Evolutionary conservation across 768 basidiomycete species (phyloP).

Genomic region (Boletellus sp.): DNA sequence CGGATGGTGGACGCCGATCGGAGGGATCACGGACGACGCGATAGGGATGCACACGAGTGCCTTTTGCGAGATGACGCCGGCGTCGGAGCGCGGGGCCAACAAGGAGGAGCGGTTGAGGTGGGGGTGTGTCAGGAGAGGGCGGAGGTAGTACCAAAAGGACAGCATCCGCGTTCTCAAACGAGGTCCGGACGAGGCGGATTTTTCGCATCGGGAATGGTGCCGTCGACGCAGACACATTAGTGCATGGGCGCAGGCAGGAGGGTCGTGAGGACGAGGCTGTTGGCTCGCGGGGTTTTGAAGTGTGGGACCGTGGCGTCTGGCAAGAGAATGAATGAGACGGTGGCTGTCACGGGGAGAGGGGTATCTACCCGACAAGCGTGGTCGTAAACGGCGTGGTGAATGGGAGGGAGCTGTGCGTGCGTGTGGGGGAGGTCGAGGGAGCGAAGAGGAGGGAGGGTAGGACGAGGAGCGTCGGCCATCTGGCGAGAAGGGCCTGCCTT

Average conservation of each 20-base stretch:
- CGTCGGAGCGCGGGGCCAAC: slow-evolving; percentile 47
- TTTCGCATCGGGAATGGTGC: neutral
- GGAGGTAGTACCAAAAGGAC: slow-evolving; percentile 44
- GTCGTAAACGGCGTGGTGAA: slow-evolving; percentile 8
- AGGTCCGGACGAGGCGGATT: slow-evolving; percentile 45
- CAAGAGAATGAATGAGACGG: neutral
- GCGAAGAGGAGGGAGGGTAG: slow-evolving; percentile 52
- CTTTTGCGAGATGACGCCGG: slow-evolving; percentile 39
- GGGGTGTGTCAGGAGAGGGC: slow-evolving; percentile 14
- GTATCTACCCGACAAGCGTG: slow-evolving; percentile 11
- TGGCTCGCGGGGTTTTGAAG: slow-evolving; percentile 28
- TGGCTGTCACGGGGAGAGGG: neutral
- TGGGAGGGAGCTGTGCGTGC: slow-evolving; percentile 7
- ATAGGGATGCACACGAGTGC: slow-evolving; percentile 56
- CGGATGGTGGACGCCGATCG: slow-evolving; percentile 8
- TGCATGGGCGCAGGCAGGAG: neutral
- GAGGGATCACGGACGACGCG: slow-evolving; percentile 35
- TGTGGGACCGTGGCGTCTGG: neutral
- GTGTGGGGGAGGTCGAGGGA: slow-evolving; percentile 39
- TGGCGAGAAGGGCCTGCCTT: neutral
- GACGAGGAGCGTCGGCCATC: slow-evolving; percentile 32
- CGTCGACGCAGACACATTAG: neutral
- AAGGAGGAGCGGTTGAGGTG: slow-evolving; percentile 38
- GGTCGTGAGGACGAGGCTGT: slow-evolving; percentile 27
- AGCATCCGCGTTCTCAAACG: slow-evolving; percentile 52